Percentiles rank a stretch among this genome's conserved stretches.
Conservation (phyloP, 1,139 yeast species). For the Diutina rugosa region DNA sequence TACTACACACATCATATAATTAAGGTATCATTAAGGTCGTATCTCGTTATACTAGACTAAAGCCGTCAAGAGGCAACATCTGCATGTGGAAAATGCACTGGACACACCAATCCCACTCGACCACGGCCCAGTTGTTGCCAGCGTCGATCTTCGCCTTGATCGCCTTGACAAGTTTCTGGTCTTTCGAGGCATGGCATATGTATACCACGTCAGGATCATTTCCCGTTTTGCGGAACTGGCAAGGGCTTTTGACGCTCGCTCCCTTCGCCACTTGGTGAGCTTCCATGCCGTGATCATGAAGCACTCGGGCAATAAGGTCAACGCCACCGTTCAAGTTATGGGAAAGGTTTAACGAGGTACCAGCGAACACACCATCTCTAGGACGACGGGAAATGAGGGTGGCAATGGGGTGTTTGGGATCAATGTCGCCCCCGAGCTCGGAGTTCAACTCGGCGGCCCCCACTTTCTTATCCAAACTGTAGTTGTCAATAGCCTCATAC, state of each 20-base stretch:
- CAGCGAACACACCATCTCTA: constrained; percentile 13
- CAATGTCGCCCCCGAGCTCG: constrained; percentile 16
- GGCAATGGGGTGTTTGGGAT: not conserved
- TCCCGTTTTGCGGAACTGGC: not conserved
- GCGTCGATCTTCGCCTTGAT: not conserved
- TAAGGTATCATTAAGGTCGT: not conserved
- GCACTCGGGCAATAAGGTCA: constrained; percentile 45
- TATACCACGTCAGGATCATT: constrained; percentile 13
- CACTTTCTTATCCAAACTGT: constrained; percentile 22
- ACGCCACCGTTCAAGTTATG: constrained; percentile 58
- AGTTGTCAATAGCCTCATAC: constrained; percentile 18
- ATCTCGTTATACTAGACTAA: constrained; percentile 5
- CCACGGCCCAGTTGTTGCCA: constrained; percentile 18
- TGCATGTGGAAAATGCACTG: constrained; percentile 40
- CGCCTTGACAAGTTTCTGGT: constrained; percentile 26
- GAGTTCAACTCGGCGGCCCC: constrained; percentile 15
- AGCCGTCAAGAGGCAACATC: constrained; percentile 15
- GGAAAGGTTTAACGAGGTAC: constrained; percentile 41
- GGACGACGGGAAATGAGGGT: not conserved
- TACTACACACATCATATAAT: no score
- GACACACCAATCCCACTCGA: constrained; percentile 66
- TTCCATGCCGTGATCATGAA: constrained; percentile 49
- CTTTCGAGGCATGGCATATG: constrained; percentile 29
- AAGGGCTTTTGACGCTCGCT: not conserved
- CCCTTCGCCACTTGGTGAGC: constrained; percentile 10